Percentiles rank a stretch among this genome's conserved stretches.
These are phyloP conservation scores for Saussurea involucrata DNA, from an alignment of 129 eudicot species.

Conservation along the genomic window DNA sequence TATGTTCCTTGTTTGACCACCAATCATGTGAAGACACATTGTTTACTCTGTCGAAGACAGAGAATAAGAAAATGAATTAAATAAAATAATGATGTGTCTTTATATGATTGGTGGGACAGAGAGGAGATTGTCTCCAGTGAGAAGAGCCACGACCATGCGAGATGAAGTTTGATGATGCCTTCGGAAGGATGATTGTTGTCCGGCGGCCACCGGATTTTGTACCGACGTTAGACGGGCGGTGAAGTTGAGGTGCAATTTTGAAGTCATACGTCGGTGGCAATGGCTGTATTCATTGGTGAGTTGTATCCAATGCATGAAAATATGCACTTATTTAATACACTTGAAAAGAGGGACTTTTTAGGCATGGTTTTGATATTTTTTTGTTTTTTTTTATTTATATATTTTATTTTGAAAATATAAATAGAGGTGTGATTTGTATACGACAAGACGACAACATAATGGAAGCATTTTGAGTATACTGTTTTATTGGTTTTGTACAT, in stretches of 20 bases:
- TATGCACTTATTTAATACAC: background rate
- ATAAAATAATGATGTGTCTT: background rate
- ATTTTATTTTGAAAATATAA: background rate
- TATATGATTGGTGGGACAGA: background rate
- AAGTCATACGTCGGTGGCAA: constrained; percentile 1
- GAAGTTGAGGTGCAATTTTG: constrained; percentile 4
- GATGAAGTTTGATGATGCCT: background rate
- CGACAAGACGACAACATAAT: background rate
- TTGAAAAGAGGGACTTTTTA: background rate
- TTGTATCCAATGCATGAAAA: background rate
- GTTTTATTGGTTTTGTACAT: background rate
- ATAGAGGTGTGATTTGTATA: background rate
- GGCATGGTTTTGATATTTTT: background rate
- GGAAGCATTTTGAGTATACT: background rate
- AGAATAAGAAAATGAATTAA: too few species aligned
- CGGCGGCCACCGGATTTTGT: constrained; percentile 6
- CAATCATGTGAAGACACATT: background rate
- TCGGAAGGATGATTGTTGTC: background rate
- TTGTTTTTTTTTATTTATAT: background rate
- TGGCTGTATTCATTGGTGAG: background rate
- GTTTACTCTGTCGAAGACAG: background rate
- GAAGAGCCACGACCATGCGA: too few species aligned
- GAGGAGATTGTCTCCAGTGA: too few species aligned
- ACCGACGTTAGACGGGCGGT: background rate
- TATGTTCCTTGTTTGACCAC: background rate